Evolutionary conservation across 2,329 filamentous ascomycete species (phyloP).

Genomic region (Beauveria bassiana): DNA sequence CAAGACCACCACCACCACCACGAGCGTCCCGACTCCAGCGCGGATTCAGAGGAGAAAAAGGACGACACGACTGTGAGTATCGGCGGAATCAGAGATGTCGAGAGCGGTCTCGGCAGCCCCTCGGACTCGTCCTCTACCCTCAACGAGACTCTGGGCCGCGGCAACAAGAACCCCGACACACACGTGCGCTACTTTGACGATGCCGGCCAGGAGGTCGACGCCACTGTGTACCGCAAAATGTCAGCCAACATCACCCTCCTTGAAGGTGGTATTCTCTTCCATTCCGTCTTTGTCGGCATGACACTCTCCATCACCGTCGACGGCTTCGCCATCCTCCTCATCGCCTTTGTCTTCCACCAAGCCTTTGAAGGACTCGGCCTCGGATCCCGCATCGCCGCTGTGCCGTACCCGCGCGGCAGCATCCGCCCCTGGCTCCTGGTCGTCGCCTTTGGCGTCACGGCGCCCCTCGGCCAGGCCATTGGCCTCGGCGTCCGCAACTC

Average conservation of each 20-base stretch:
- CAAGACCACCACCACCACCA: constrained; percentile 1
- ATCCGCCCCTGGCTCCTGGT: constrained; percentile 54
- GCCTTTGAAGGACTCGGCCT: constrained; percentile 63
- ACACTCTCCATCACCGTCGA: constrained; percentile 62
- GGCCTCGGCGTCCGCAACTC: constrained; percentile 47
- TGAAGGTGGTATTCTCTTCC: constrained; percentile 72
- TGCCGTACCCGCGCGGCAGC: constrained; percentile 50
- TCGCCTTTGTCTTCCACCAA: constrained; percentile 66
- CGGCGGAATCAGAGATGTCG: constrained; percentile 31
- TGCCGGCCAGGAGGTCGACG: constrained; percentile 37
- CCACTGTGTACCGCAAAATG: constrained; percentile 48
- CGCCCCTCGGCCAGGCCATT: constrained; percentile 57
- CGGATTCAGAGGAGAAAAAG: neutral
- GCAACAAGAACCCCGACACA: neutral
- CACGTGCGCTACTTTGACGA: constrained; percentile 23
- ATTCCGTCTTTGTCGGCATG: constrained; percentile 70
- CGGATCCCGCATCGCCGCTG: constrained; percentile 61
- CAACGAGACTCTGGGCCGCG: constrained; percentile 10
- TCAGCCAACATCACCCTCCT: constrained; percentile 67
- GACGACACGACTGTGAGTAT: constrained; percentile 19
- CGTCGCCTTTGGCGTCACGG: constrained; percentile 54
- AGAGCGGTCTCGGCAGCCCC: constrained; percentile 5
- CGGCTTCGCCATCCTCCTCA: constrained; percentile 57
- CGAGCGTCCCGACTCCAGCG: neutral
- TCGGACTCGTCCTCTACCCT: neutral